Evolutionary conservation across 148 eudicot species (phyloP), one percentile per base, ranked within the genome.

Genomic region (Camellia sinensis): DNA sequence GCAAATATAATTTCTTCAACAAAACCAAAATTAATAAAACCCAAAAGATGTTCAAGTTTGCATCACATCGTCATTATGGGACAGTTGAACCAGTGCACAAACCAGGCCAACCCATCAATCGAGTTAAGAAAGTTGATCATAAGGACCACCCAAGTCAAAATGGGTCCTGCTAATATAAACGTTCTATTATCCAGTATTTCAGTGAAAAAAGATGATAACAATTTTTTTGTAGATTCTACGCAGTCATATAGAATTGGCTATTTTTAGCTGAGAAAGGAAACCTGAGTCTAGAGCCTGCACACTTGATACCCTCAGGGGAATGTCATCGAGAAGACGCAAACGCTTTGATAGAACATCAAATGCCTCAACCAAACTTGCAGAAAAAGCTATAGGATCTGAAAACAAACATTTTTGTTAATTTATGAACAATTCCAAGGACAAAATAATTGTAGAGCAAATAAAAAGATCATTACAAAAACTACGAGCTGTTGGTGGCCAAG

Each of bases 281-380:
- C 99, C 99, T 96, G 99, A 73, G 73, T 93, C 97, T 60, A 93
- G 87, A 75, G 97, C 90, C 85, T 95, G 97, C 87, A 95, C 94
- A 71, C 95, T 95, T 77, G 97, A 90, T 67, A 95, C 89, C 86
- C 76, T 91, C 86, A 95, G 82, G 73, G 99, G 99, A 81, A 95
- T 88, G 84, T 93, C 95, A 74, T 85, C 86, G 78, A 95, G 88
- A 72, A 80, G 88, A 71, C 97, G 97, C 84, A 95, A 79, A 66
- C 80, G 89, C 87, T 91, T 92, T 48, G 97, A 86, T 67, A 95
- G 82, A 76, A 53, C 79, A 41, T 90, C 97, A 83, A 85, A 91
- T 69, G 97, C 97, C 77, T 87, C 87, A 13, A 87, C 84, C 85
- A 95, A 84, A 80, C 81, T 79, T 79, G 81, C 83, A 43, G 91